Evolutionary conservation across 176 grass and related monocot species (phyloP).

Genomic region (Avena sativa): DNA sequence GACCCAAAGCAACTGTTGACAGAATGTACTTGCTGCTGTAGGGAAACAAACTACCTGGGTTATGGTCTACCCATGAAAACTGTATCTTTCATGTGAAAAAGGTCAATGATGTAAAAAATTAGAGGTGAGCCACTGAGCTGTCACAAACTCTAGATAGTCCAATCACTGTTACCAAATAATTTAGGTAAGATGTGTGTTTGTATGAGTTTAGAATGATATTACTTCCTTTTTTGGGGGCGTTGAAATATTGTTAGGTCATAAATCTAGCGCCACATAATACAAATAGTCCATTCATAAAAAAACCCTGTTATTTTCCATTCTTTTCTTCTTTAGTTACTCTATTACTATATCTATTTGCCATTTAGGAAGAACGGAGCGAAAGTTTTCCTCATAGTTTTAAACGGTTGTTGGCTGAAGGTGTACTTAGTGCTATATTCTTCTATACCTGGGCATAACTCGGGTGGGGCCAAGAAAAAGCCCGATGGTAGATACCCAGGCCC

Average conservation of each 20-base stretch:
- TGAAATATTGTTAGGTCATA: neutral
- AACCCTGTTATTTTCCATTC: neutral
- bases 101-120: slow-evolving; percentile 10
- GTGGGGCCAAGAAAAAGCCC: no score
- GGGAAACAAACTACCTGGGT: slow-evolving; percentile 1
- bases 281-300: neutral
- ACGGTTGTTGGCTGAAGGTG: neutral
- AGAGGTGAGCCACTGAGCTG: slow-evolving; percentile 21
- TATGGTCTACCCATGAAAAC: neutral
- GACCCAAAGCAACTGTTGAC: slow-evolving; percentile 31
- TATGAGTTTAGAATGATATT: neutral
- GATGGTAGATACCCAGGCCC: no score
- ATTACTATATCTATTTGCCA: neutral
- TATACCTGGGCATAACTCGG: no score
- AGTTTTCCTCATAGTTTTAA: neutral
- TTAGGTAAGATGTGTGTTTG: neutral
- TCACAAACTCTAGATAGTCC: slow-evolving; percentile 13
- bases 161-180: neutral
- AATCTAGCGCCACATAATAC: neutral
- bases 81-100: neutral
- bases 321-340: neutral
- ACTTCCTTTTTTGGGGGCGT: neutral
- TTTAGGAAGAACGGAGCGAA: neutral
- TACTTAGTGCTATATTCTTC: neutral
- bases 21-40: slow-evolving; percentile 6